Evolutionary conservation across 2,329 filamentous ascomycete genomes (phyloP), one percentile per base, ranked within the genome.

Genomic region (Kalmusia sp.): DNA sequence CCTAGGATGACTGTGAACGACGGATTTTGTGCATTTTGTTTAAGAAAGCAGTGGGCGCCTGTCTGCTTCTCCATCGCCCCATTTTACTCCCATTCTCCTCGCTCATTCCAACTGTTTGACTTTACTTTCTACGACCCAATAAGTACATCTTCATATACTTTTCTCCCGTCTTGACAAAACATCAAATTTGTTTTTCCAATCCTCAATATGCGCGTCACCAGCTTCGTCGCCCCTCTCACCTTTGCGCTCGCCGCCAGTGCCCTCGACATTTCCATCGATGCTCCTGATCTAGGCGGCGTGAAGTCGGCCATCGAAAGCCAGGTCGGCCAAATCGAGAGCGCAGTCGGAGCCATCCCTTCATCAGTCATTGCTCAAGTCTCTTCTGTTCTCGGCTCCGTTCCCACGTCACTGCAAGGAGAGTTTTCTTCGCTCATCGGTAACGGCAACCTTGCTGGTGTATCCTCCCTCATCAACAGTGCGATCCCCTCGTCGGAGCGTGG

Each of bases 191-290:
- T 3, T 5, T 24, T 25, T 9, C 24, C 22, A 41, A n/a, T 27
- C 19, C 6, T 37, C 22, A 47, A 28, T 19, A 47, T 47, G 44
- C 44, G 33, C 33, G 4, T 33, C 12, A 28, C 44, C n/a, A n/a
- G 21, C 11, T 8, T 47, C 22, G 14, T 47, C n/a, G 11, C 35
- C 12, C 30, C 44, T 1, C 22, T 47, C 14, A 33, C 44, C 21
- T 37, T 47, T 14, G 44, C 44, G 14, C 34, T 47, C 44, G 24
- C 24, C 15, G 33, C 44, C n/a, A 30, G 19, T 24, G 44, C 44
- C 12, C 8, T 47, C 31, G 8, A 47, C 33, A 17, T 47, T 24
- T 19, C n/a, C 33, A 21, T 47, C 33, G 44, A n/a, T n/a, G 44
- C 24, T 33, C 44, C 8, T 33, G 33, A 28, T 24, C 11, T 24